Percentiles rank a stretch among this genome's conserved stretches.
phyloP scores from a whole-genome alignment of 2,329 filamentous ascomycete genomes.

The Monosporascus sp. region DNA sequence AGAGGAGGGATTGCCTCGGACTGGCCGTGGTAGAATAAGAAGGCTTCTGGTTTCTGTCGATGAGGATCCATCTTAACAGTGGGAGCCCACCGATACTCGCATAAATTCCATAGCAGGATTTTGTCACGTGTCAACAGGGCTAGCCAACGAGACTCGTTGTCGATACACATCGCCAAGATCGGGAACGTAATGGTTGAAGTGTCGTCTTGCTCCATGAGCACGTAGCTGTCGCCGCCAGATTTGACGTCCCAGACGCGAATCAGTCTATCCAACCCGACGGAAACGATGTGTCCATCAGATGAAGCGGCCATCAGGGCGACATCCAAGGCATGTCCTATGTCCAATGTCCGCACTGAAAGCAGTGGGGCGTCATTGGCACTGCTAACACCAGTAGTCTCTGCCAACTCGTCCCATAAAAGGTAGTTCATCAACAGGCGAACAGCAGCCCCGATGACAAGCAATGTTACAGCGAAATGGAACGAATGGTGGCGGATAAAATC shows the following conservation, averaged over 20 bases:
- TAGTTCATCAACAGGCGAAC: constrained; percentile 70
- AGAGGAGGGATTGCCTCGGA: constrained; percentile 38
- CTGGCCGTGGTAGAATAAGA: constrained; percentile 53
- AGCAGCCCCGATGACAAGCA: constrained; percentile 57
- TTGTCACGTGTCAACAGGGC: constrained; percentile 57
- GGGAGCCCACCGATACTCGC: constrained; percentile 50
- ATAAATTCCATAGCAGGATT: constrained; percentile 60
- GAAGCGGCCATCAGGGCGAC: constrained; percentile 60
- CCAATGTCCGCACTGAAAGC: constrained; percentile 55
- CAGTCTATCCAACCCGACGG: constrained; percentile 63
- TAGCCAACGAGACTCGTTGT: constrained; percentile 58
- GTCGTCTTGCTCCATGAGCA: constrained; percentile 33
- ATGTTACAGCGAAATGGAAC: constrained; percentile 53
- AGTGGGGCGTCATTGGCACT: constrained; percentile 43
- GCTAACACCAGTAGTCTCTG: constrained; percentile 38
- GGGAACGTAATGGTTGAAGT: constrained; percentile 46
- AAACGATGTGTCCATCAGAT: constrained; percentile 59
- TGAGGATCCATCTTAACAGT: constrained; percentile 48
- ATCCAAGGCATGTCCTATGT: constrained; percentile 62
- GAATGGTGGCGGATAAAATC: constrained; percentile 62
- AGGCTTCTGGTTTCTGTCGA: constrained; percentile 54
- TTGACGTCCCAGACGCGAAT: constrained; percentile 62
- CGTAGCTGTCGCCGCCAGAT: constrained; percentile 35
- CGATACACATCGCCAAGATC: constrained; percentile 58
- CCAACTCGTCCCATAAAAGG: constrained; percentile 61